Evolutionary conservation across 2,329 filamentous ascomycete species (phyloP).

Genomic region (Zasmidium angulare): DNA sequence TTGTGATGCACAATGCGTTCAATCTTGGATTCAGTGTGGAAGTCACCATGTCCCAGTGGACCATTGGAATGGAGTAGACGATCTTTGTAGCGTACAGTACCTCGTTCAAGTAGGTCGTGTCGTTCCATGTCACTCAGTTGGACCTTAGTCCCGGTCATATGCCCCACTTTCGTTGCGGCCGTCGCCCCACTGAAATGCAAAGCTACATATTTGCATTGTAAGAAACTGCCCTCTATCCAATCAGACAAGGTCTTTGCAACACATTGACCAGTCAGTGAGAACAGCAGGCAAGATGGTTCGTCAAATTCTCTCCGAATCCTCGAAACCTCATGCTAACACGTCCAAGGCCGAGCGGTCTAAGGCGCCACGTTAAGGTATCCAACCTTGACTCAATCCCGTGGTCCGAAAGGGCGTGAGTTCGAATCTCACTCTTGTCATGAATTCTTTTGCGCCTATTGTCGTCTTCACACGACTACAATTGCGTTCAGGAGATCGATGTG

Average conservation of each 20-base stretch:
- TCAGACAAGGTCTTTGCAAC: background rate
- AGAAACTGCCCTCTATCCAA: background rate
- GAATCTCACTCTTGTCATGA: background rate
- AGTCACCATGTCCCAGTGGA: too few relatives aligned
- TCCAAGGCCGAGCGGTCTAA: background rate
- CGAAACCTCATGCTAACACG: background rate
- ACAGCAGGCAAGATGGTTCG: background rate
- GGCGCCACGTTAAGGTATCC: background rate
- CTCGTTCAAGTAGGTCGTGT: too few relatives aligned
- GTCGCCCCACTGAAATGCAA: background rate
- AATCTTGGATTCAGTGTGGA: too few relatives aligned
- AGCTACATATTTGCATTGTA: background rate
- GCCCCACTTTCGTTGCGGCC: too few relatives aligned
- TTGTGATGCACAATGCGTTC: conserved; percentile 38
- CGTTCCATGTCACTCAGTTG: too few relatives aligned
- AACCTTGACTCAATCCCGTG: background rate
- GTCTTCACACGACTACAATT: too few relatives aligned
- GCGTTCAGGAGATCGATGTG: too few relatives aligned
- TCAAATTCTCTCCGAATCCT: background rate
- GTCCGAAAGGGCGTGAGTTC: background rate
- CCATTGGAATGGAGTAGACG: too few relatives aligned
- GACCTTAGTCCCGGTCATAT: too few relatives aligned
- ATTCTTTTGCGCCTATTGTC: too few relatives aligned
- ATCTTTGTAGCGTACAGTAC: too few relatives aligned
- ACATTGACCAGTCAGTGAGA: background rate